Conservation (phyloP, 2,329 filamentous ascomycete genomes). For the Xylariaceae sp. region DNA sequence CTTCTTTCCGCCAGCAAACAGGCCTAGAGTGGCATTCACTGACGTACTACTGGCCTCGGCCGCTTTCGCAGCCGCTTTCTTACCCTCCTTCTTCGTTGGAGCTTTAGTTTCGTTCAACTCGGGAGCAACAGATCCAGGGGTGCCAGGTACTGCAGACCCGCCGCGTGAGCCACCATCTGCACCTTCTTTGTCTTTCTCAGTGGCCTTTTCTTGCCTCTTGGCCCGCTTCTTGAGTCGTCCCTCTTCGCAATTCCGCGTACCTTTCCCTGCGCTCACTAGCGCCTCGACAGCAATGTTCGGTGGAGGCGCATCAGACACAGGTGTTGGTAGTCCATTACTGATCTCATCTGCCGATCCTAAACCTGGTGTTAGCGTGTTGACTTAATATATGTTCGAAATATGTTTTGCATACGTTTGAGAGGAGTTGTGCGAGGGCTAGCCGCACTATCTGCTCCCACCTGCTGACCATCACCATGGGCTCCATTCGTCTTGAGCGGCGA, state of each 20-base stretch:
- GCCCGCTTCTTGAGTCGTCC: constrained; percentile 63
- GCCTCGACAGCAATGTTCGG: constrained; percentile 46
- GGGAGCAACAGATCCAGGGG: constrained; percentile 58
- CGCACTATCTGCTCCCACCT: constrained; percentile 36
- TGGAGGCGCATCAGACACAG: constrained; percentile 44
- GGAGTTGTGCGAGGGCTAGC: constrained; percentile 51
- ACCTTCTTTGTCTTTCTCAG: constrained; percentile 49
- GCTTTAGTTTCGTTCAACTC: constrained; percentile 57
- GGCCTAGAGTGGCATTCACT: constrained; percentile 77
- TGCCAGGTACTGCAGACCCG: constrained; percentile 55
- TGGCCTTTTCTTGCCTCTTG: constrained; percentile 46
- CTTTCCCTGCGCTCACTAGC: constrained; percentile 58
- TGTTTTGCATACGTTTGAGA: constrained; percentile 52
- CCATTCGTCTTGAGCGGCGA: constrained; percentile 31
- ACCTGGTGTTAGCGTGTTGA: constrained; percentile 32
- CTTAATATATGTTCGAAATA: constrained; percentile 8
- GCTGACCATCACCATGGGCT: constrained; percentile 19
- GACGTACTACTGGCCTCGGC: constrained; percentile 76
- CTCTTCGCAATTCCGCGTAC: constrained; percentile 70
- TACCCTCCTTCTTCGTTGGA: constrained; percentile 80
- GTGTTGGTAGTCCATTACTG: constrained; percentile 39
- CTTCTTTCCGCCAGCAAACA: constrained; percentile 61
- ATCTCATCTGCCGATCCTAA: constrained; percentile 33
- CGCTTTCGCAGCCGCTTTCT: constrained; percentile 68
- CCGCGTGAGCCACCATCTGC: constrained; percentile 43